phyloP scores from a whole-genome alignment of 768 basidiomycete genomes.

The Lepiota venenata region DNA sequence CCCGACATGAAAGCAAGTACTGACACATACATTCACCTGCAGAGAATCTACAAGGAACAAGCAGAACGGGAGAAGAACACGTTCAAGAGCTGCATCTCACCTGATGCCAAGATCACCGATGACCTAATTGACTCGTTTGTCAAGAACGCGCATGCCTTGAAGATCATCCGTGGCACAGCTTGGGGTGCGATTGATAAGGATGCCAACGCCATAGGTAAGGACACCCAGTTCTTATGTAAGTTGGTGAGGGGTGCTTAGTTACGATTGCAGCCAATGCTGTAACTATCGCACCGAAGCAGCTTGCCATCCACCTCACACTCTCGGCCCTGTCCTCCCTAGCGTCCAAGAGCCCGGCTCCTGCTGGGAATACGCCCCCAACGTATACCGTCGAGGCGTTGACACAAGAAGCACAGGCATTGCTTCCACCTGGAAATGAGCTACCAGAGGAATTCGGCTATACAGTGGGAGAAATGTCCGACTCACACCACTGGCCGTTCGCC shows the following conservation, averaged over 20 bases:
- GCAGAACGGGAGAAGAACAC: slow-evolving; percentile 66
- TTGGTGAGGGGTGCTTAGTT: background rate
- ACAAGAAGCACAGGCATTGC: slow-evolving; percentile 43
- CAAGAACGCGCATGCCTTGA: slow-evolving; percentile 75
- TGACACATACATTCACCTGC: slow-evolving; percentile 74
- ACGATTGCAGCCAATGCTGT: slow-evolving; percentile 36
- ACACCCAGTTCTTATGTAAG: slow-evolving; percentile 3
- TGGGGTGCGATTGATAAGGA: slow-evolving; percentile 59
- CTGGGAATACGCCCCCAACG: slow-evolving; percentile 18
- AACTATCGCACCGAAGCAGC: slow-evolving; percentile 44
- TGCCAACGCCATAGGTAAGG: slow-evolving; percentile 45
- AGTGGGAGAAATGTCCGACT: slow-evolving; percentile 76
- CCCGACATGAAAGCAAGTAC: slow-evolving; percentile 98
- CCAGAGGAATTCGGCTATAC: slow-evolving; percentile 56
- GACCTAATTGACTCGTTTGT: slow-evolving; percentile 67
- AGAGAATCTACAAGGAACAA: slow-evolving; percentile 77
- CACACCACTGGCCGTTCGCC: background rate
- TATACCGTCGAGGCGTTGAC: slow-evolving; percentile 52
- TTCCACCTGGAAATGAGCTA: slow-evolving; percentile 47
- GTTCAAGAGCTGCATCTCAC: slow-evolving; percentile 46
- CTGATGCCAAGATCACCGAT: slow-evolving; percentile 35
- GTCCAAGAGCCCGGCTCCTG: slow-evolving; percentile 21
- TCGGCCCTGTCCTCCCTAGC: slow-evolving; percentile 47
- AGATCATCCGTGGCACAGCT: slow-evolving; percentile 56
- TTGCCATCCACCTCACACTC: slow-evolving; percentile 71